Evolutionary conservation across 192 early-diverging fungal species (phyloP).

Genomic region (Coemansia sp.): DNA sequence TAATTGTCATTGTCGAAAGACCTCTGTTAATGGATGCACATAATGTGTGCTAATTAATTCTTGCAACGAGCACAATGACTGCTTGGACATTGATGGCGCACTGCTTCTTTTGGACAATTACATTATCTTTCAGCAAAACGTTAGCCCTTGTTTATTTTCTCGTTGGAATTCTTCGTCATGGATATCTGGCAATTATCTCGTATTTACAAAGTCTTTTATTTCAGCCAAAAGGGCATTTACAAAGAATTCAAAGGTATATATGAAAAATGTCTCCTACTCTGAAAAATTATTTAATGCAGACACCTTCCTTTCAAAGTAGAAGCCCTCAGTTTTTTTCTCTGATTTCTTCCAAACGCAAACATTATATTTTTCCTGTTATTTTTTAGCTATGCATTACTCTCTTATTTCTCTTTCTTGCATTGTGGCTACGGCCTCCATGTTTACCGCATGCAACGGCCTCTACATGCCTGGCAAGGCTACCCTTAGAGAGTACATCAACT

Average conservation of each 20-base stretch:
- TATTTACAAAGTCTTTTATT: no score
- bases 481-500: neutral
- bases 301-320: neutral
- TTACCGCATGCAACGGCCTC: neutral
- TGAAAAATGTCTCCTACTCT: no score
- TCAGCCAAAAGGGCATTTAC: no score
- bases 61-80: slow-evolving; percentile 26
- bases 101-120: slow-evolving; percentile 10
- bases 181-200: no score
- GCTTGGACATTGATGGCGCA: slow-evolving; percentile 10
- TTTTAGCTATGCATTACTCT: neutral
- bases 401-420: neutral
- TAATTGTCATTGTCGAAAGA: neutral
- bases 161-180: no score
- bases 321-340: no score
- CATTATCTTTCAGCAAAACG: neutral
- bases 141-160: neutral
- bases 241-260: no score
- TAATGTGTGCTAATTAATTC: neutral
- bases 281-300: no score
- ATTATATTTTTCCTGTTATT: neutral
- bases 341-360: no score
- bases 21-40: neutral
- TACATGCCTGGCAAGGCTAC: neutral
- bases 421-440: neutral